A percentile compares a stretch with the other conserved stretches of the same genome.
Conservation (phyloP, 1,284 basidiomycete species). For the Paramarasmius palmivorus region DNA sequence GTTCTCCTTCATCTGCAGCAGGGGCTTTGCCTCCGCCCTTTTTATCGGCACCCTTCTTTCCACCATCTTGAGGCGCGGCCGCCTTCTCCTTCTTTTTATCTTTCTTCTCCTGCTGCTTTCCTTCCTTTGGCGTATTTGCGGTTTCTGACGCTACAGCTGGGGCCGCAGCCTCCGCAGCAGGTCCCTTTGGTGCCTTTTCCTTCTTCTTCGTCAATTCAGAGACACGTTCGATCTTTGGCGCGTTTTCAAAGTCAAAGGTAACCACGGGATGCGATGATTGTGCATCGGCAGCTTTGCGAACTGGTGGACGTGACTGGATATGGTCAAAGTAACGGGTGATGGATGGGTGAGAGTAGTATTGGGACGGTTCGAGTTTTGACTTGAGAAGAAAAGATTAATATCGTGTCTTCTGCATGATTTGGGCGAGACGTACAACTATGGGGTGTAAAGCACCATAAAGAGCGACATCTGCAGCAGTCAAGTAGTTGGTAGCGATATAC, state of each 20-base stretch:
- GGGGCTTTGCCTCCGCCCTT: slow-evolving; percentile 45
- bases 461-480: slow-evolving; percentile 86
- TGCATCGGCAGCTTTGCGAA: slow-evolving; percentile 55
- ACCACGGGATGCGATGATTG: slow-evolving; percentile 63
- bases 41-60: slow-evolving; percentile 38
- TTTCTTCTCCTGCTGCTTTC: slow-evolving; percentile 49
- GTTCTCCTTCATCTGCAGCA: slow-evolving; percentile 71
- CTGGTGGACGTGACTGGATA: slow-evolving; percentile 71
- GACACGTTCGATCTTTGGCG: slow-evolving; percentile 75
- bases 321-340: slow-evolving; percentile 94
- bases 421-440: slow-evolving; percentile 56
- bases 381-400: slow-evolving; percentile 27
- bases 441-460: slow-evolving; percentile 84
- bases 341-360: slow-evolving; percentile 77
- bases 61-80: slow-evolving; percentile 23
- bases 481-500: slow-evolving; percentile 78
- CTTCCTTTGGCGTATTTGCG: slow-evolving; percentile 31
- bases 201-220: slow-evolving; percentile 79
- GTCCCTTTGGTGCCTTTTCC: slow-evolving; percentile 65
- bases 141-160: slow-evolving; percentile 24
- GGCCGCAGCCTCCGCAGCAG: slow-evolving; percentile 24
- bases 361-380: slow-evolving; percentile 64
- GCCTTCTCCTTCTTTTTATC: slow-evolving; percentile 38
- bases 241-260: slow-evolving; percentile 71
- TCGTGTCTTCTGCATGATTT: neutral